A percentile compares a stretch with the other conserved stretches of the same genome.
phyloP scores from a whole-genome alignment of 179 eudicot species.

The Silene coronaria region DNA sequence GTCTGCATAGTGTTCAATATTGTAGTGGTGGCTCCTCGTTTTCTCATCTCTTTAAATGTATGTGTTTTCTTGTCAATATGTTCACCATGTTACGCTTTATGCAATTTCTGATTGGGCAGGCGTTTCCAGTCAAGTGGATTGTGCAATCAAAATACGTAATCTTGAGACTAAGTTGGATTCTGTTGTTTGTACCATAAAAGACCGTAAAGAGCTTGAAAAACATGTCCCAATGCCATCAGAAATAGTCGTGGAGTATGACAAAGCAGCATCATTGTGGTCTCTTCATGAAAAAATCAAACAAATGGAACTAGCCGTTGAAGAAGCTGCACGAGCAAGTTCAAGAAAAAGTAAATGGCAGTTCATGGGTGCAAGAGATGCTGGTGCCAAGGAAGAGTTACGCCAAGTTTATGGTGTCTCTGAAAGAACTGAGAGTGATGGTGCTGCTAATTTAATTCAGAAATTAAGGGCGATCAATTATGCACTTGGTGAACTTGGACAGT shows the following conservation, averaged over 20 bases:
- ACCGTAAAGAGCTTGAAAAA: conserved; percentile 89
- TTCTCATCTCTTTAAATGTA: background rate
- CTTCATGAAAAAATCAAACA: conserved; percentile 90
- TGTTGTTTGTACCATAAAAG: conserved; percentile 90
- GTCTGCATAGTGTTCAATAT: background rate
- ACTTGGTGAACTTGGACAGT: conserved; percentile 92
- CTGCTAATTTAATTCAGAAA: conserved; percentile 92
- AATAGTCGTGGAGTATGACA: conserved; percentile 85
- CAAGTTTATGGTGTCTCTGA: conserved; percentile 99
- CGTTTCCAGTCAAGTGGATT: conserved; percentile 96
- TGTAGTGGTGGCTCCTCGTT: background rate
- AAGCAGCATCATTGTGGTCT: conserved; percentile 82
- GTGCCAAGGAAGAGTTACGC: conserved; percentile 88
- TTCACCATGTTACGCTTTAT: background rate
- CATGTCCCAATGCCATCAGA: conserved; percentile 99
- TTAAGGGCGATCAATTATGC: conserved; percentile 96
- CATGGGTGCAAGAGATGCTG: conserved; percentile 99
- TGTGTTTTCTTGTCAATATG: conserved; percentile 14
- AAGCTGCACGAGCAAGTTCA: conserved; percentile 84
- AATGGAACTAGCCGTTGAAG: conserved; percentile 84
- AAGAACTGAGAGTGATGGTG: conserved; percentile 99
- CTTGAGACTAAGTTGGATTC: conserved; percentile 92
- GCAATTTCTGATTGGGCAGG: conserved; percentile 41
- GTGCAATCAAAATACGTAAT: conserved; percentile 94
- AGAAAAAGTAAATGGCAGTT: conserved; percentile 98